Evolutionary conservation across 1,284 basidiomycete genomes (phyloP).

Genomic region (Anthracocystis setariae): DNA sequence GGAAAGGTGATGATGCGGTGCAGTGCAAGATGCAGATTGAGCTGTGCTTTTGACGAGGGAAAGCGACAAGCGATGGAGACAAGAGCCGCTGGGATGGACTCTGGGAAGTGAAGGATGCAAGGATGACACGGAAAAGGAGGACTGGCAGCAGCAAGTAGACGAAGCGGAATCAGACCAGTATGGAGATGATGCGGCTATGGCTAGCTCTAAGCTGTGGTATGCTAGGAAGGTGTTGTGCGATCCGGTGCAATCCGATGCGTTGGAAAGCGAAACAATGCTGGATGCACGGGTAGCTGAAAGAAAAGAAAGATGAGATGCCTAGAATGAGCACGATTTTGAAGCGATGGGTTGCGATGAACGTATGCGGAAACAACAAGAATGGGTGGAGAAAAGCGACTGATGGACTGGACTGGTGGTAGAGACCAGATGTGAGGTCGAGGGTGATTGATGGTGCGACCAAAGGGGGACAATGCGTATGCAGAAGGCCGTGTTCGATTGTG

Average conservation of each 20-base stretch:
- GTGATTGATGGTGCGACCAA: not conserved
- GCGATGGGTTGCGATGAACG: not conserved
- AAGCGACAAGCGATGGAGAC: not conserved
- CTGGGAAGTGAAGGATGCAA: constrained; percentile 7
- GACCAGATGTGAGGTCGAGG: not conserved
- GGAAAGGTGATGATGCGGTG: constrained; percentile 11
- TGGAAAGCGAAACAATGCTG: constrained; percentile 22
- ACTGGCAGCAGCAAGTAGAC: constrained; percentile 1
- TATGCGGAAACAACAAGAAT: not conserved
- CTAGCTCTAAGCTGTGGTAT: constrained; percentile 5
- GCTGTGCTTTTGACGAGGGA: constrained; percentile 13
- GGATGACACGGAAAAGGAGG: not conserved
- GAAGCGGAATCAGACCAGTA: not conserved
- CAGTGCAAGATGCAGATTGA: constrained; percentile 17
- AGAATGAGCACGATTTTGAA: constrained; percentile 1
- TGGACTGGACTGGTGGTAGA: not conserved
- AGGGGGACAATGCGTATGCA: not conserved
- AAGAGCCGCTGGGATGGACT: not conserved
- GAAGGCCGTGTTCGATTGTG: constrained; percentile 12
- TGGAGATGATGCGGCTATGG: not conserved
- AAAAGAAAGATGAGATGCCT: not conserved
- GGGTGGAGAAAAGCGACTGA: not conserved
- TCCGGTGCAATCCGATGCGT: constrained; percentile 17
- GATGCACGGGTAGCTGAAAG: constrained; percentile 1
- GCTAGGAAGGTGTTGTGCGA: constrained; percentile 21